Evolutionary conservation across 305 asterid genomes (phyloP).

Genomic region (Fraxinus latifolia): DNA sequence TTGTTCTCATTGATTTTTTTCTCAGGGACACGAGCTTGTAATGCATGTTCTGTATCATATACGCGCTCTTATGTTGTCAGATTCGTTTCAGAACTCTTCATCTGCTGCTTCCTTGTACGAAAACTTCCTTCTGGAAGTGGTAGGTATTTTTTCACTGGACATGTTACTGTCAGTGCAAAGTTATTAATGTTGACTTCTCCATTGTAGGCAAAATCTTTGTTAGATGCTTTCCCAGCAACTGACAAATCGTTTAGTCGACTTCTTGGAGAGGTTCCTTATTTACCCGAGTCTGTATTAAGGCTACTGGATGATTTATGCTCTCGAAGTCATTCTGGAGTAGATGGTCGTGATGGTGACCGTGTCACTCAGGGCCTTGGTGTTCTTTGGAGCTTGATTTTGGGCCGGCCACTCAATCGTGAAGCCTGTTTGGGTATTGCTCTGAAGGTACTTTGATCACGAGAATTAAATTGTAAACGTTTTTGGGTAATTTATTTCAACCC

Average conservation of each 20-base stretch:
- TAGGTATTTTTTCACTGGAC: slow-evolving; percentile 34
- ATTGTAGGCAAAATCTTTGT: slow-evolving; percentile 72
- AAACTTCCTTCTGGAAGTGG: slow-evolving; percentile 81
- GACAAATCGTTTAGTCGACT: slow-evolving; percentile 92
- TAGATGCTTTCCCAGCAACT: slow-evolving; percentile 76
- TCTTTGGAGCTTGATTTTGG: slow-evolving; percentile 81
- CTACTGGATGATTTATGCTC: slow-evolving; percentile 74
- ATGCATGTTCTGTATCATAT: slow-evolving; percentile 87
- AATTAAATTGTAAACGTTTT: no score
- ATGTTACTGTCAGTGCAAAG: slow-evolving; percentile 8
- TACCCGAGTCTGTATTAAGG: slow-evolving; percentile 75
- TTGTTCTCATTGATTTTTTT: slow-evolving; percentile 14
- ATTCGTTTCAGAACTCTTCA: slow-evolving; percentile 42
- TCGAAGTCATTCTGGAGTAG: slow-evolving; percentile 50
- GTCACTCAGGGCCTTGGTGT: slow-evolving; percentile 98
- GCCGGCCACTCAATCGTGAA: slow-evolving; percentile 80
- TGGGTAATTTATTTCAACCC: no score
- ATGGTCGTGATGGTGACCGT: slow-evolving; percentile 76
- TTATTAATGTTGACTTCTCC: slow-evolving; percentile 33
- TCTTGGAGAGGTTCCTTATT: slow-evolving; percentile 83
- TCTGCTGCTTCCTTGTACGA: slow-evolving; percentile 69
- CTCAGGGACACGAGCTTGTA: slow-evolving; percentile 92
- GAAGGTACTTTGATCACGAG: slow-evolving; percentile 49
- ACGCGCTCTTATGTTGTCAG: slow-evolving; percentile 59
- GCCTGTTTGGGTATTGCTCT: slow-evolving; percentile 85